Evolutionary conservation across 1,284 basidiomycete species (phyloP), one percentile per base, ranked within the genome.

Genomic region (Ustilago vetiveriae): DNA sequence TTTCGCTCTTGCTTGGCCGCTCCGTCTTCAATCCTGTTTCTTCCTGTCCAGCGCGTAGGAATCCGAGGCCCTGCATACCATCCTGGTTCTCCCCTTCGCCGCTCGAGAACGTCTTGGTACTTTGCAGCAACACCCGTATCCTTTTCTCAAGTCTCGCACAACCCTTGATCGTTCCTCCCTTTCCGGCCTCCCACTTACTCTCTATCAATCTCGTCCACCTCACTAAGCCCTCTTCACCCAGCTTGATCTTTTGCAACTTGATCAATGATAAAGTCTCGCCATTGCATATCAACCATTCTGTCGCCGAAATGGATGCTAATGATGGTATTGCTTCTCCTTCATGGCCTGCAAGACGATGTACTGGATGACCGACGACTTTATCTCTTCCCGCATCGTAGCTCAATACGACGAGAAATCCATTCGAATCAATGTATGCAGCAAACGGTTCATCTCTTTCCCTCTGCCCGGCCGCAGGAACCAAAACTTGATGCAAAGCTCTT

Each of bases 351-450:
- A 59, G 48, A 6, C 62, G 54, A 33, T 48, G 35, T 6, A 66
- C 63, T 1, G 60, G 60, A 42, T 66, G 66, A 2, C 53, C 60
- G 0, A 51, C 32, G 7, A 70, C 24, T 24, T 24, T 69, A 10
- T 59, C 55, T 26, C 30, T 40, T 1, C 0, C 29, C 5, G 43
- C 35, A 30, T 56, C 45, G 29, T 59, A 60, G 1, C 59, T 55
- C 10, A 74, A 44, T 0, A 49, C 54, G 1, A 74, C 50, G 0
- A 74, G 42, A 30, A 71, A 71, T 0, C 55, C 19, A 11, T 71
- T 59, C 4, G 29, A 22, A 39, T 74, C 71, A 21, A 74, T 37
- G 33, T 74, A 74, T 10, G 40, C 67, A 9, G 67, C 67, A 17
- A 71, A 53, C 2, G 71, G 69, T 13, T 55, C 59, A 6, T 55